These are phyloP conservation scores for Tarenaya hassleriana DNA, from an alignment of 345 rosid genomes.

Conservation along the genomic window DNA sequence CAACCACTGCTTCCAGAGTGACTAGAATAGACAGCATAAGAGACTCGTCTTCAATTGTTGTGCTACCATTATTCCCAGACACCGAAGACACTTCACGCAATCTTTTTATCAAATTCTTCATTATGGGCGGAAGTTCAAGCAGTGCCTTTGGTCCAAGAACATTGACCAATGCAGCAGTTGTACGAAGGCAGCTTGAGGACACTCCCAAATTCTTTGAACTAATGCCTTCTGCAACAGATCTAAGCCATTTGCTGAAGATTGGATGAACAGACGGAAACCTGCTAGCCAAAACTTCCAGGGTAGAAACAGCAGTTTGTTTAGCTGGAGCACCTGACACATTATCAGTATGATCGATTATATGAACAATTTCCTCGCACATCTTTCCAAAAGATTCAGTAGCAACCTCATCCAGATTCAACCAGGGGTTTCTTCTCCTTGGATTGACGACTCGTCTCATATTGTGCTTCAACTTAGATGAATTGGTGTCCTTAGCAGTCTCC, in stretches of 20 bases:
- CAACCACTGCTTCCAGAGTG: conserved; percentile 74
- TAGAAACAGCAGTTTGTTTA: conserved; percentile 63
- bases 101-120: conserved; percentile 51
- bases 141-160: conserved; percentile 87
- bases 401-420: conserved; percentile 54
- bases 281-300: conserved; percentile 66
- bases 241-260: conserved; percentile 63
- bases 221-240: conserved; percentile 53
- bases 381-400: conserved; percentile 44
- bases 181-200: conserved; percentile 71
- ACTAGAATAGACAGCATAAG: conserved; percentile 59
- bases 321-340: conserved; percentile 47
- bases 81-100: conserved; percentile 32
- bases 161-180: conserved; percentile 68
- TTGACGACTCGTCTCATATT: conserved; percentile 31
- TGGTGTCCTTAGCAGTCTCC: conserved; percentile 51
- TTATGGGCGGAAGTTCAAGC: conserved; percentile 59
- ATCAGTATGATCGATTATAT: conserved; percentile 42
- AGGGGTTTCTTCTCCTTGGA: conserved; percentile 28
- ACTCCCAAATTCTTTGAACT: conserved; percentile 46
- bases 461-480: conserved; percentile 35
- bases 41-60: conserved; percentile 29
- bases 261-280: conserved; percentile 61
- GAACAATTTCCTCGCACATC: conserved; percentile 65
- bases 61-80: conserved; percentile 18